phyloP scores from a whole-genome alignment of 106 monocot species.

The Phalaenopsis equestris region DNA sequence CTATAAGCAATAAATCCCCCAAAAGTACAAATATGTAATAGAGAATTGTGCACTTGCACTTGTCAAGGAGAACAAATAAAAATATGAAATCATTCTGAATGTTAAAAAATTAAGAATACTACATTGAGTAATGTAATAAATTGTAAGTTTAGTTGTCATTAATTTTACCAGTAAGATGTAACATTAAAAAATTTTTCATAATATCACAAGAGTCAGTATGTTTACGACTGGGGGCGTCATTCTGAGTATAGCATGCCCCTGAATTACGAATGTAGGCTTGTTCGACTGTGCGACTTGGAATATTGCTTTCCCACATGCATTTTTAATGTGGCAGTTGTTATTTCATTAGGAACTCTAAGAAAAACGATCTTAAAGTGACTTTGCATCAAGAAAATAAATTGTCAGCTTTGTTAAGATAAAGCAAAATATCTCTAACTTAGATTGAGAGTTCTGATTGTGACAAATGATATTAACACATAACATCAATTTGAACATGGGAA shows the following conservation, averaged over 20 bases:
- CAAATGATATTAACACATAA: background rate
- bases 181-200: background rate
- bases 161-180: background rate
- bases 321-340: background rate
- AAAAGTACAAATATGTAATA: background rate
- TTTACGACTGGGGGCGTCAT: background rate
- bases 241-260: background rate
- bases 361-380: background rate
- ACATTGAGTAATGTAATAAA: background rate
- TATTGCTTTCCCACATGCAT: background rate
- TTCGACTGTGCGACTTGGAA: background rate
- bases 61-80: background rate
- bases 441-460: background rate
- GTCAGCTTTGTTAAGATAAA: background rate
- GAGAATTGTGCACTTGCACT: background rate
- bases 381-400: background rate
- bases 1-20: background rate
- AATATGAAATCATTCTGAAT: background rate
- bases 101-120: background rate
- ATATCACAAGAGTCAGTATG: background rate
- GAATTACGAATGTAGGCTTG: background rate
- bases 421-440: background rate
- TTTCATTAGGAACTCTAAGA: background rate
- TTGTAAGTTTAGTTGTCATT: background rate
- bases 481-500: background rate